phyloP scores from a whole-genome alignment of 2,329 filamentous ascomycete genomes.

The Neonectria neomacrospora region DNA sequence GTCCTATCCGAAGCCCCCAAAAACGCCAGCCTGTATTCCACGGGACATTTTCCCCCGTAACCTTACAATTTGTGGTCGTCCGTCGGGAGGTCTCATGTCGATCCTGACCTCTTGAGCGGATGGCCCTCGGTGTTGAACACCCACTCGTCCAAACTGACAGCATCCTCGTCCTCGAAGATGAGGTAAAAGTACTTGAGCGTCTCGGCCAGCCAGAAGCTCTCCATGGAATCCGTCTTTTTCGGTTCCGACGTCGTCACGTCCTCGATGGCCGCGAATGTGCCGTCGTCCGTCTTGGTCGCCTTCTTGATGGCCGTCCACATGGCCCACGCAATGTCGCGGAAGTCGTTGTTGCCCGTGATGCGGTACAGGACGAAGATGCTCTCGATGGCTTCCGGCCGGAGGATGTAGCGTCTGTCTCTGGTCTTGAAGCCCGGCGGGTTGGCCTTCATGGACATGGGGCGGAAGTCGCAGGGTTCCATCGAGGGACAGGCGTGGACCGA shows the following conservation, averaged over 20 bases:
- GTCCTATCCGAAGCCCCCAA: background rate
- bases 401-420: constrained; percentile 31
- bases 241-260: constrained; percentile 68
- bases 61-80: constrained; percentile 7
- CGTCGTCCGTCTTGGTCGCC: constrained; percentile 68
- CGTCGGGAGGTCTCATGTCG: background rate
- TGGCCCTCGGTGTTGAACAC: constrained; percentile 70
- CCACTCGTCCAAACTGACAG: constrained; percentile 75
- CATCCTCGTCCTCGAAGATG: constrained; percentile 72
- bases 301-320: constrained; percentile 75
- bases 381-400: constrained; percentile 73
- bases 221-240: constrained; percentile 69
- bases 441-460: constrained; percentile 12
- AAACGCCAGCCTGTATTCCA: constrained; percentile 9
- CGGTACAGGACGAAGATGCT: constrained; percentile 83
- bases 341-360: constrained; percentile 73
- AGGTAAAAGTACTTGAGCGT: constrained; percentile 82
- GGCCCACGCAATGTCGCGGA: constrained; percentile 75
- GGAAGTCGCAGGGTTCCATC: constrained; percentile 40
- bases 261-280: constrained; percentile 68
- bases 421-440: constrained; percentile 34
- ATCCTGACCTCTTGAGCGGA: constrained; percentile 49
- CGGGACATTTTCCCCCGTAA: constrained; percentile 1
- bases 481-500: constrained; percentile 56
- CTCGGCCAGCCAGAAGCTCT: constrained; percentile 77